Evolutionary conservation across 768 basidiomycete species (phyloP), one percentile per base, ranked within the genome.

Genomic region (Termitomyces sp.): DNA sequence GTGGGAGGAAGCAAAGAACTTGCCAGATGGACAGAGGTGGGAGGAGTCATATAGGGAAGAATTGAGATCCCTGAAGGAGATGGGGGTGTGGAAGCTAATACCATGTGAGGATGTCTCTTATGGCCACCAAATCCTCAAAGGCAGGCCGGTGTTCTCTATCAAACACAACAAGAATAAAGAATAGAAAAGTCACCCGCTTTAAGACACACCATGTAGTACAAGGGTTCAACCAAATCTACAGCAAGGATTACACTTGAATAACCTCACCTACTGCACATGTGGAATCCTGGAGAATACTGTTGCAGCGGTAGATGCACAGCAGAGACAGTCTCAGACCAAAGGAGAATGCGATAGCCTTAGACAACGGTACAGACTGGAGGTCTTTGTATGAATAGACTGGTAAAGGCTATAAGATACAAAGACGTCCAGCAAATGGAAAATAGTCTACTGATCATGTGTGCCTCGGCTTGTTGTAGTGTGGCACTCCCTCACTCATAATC

Each of bases 161-260:
- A 76, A 76, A 53, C 41, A 56, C 15, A 63, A 74, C 44, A 53
- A 56, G 5, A 23, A 57, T 5, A 73, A 53, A 56, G 5, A 23
- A 57, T 5, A 73, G 73, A 2, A 54, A 52, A 0, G 51, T 70
- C 0, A 48, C 54, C 0, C 31, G 62, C 10, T 66, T 67, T 59
- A 76, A 76, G 50, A 71, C 67, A 0, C 63, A 68, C 0, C 64
- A 68, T 20, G 70, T 78, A 2, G 69, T 69, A 7, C 62, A 69
- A 27, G 76, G 77, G 0, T 72, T 67, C 57, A 45, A 66, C 7
- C 70, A 45, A 23, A 53, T 53, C 0, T 38, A 53, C 64, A 1
- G 68, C 4, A 4, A 18, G 5, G 38, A 39, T 12, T 39, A 39
- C 38, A 13, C 12, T 3, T 5, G 13, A 12, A 39, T 18, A 12